These are phyloP conservation scores for Phytophthora idaei DNA, from an alignment of 352 stramenopile species.

Conservation along the genomic window DNA sequence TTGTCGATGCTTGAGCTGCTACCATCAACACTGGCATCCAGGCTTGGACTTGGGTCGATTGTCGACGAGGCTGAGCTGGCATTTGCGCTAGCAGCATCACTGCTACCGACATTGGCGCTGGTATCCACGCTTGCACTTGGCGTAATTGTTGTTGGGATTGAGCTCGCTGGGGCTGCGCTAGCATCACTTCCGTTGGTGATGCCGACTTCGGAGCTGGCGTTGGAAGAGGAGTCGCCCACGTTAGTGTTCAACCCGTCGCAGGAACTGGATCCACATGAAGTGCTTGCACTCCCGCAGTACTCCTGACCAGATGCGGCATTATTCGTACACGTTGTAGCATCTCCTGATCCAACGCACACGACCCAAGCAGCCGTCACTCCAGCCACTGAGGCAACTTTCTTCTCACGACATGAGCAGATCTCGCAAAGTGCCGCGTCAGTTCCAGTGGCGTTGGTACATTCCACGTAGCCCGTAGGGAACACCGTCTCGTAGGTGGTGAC, in stretches of 20 bases:
- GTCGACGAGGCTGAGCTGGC: background rate
- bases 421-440: conserved; percentile 20
- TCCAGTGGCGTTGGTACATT: conserved; percentile 30
- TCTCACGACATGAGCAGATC: conserved; percentile 48
- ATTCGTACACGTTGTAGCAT: conserved; percentile 23
- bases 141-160: background rate
- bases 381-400: conserved; percentile 23
- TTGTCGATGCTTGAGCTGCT: conserved; percentile 7
- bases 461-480: conserved; percentile 42
- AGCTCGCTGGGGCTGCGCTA: conserved; percentile 3
- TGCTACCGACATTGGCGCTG: background rate
- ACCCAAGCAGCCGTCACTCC: conserved; percentile 32
- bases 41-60: background rate
- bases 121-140: background rate
- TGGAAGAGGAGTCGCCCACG: conserved; percentile 14
- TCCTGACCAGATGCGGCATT: conserved; percentile 7
- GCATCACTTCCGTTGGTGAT: conserved; percentile 16
- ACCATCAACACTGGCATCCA: background rate
- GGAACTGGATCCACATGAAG: conserved; percentile 8
- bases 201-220: background rate
- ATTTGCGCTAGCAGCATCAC: background rate
- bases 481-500: conserved; percentile 14
- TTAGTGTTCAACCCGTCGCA: conserved; percentile 6
- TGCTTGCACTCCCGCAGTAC: conserved; percentile 17
- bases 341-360: conserved; percentile 32